Percentiles rank a stretch among this genome's conserved stretches.
These are phyloP conservation scores for Trametes pubescens DNA, from an alignment of 1,284 basidiomycete species.

Conservation along the genomic window DNA sequence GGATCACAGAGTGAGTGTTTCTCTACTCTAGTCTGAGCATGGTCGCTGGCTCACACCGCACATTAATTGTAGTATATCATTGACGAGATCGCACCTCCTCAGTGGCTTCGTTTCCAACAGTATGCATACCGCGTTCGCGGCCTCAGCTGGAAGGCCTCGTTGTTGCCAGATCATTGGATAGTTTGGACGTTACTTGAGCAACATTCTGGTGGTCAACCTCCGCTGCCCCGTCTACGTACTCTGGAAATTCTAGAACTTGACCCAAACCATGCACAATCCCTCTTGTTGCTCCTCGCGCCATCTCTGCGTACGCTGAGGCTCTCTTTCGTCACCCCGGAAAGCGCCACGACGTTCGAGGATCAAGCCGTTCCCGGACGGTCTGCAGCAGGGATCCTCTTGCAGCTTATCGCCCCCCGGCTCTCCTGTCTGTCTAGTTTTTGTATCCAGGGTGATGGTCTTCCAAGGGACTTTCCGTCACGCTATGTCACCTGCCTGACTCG, in stretches of 20 bases:
- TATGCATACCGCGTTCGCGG: background rate
- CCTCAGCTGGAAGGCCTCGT: background rate
- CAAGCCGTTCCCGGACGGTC: too few relatives aligned
- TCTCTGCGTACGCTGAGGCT: background rate
- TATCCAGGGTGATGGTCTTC: background rate
- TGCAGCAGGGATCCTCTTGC: too few relatives aligned
- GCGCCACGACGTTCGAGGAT: too few relatives aligned
- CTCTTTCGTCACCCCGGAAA: background rate
- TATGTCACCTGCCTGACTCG: background rate
- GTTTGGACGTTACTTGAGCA: background rate
- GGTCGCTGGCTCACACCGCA: too few relatives aligned
- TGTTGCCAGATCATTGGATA: background rate
- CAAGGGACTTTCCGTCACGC: background rate
- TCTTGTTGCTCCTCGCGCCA: background rate
- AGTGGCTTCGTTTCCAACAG: background rate
- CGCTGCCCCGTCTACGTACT: background rate
- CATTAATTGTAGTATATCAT: background rate
- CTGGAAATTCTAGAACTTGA: background rate
- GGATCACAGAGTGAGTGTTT: background rate
- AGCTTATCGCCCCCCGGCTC: too few relatives aligned
- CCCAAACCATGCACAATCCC: background rate
- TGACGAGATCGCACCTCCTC: background rate
- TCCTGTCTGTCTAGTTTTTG: too few relatives aligned
- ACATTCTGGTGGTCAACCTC: background rate
- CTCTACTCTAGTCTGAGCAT: too few relatives aligned